Conservation (phyloP, 108 stramenopile species). For the Nitzschia sp. region DNA sequence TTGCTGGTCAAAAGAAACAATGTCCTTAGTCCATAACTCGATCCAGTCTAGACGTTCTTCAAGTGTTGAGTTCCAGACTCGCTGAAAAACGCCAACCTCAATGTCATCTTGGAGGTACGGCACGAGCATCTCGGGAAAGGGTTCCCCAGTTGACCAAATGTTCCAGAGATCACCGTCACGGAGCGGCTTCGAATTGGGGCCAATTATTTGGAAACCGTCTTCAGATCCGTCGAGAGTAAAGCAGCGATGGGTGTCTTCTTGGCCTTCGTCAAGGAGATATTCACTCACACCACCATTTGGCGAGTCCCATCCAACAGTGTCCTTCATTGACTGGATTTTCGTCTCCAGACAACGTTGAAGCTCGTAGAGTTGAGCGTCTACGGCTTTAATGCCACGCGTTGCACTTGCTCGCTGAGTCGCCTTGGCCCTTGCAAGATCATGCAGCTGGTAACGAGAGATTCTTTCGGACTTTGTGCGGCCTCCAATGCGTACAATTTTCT, state of each 20-base stretch:
- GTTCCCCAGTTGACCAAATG: not conserved
- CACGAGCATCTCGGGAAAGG: not conserved
- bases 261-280: not conserved
- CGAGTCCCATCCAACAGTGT: not conserved
- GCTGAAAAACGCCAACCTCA: not conserved
- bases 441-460: not conserved
- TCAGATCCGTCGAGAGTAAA: not conserved
- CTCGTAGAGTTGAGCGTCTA: not conserved
- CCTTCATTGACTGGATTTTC: not conserved
- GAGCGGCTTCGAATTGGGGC: not conserved
- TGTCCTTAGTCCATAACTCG: not conserved
- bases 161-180: not conserved
- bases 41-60: not conserved
- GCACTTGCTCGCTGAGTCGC: not conserved
- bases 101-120: not conserved
- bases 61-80: not conserved
- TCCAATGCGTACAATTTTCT: slow-evolving; percentile 61
- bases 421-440: not conserved
- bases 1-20: not conserved
- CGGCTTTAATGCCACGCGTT: not conserved
- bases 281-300: not conserved
- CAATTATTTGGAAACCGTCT: not conserved
- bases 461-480: slow-evolving; percentile 43
- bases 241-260: not conserved
- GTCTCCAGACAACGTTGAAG: not conserved